Evolutionary conservation across 371 early-diverging fungal genomes (phyloP).

Genomic region (Coemansia sp.): DNA sequence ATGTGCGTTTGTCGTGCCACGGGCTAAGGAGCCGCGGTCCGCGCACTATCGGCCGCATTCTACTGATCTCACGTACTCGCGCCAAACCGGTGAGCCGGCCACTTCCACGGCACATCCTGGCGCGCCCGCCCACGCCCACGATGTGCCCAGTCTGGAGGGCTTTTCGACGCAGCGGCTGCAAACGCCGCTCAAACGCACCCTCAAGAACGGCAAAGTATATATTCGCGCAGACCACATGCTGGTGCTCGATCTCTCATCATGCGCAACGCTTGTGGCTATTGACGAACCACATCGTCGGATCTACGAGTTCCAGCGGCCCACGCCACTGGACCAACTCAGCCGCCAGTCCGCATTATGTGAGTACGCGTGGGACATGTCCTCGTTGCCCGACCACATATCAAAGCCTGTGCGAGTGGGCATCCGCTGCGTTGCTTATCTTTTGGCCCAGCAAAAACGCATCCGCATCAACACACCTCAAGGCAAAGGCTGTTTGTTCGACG

Average conservation of each 20-base stretch:
- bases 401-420: constrained; percentile 23
- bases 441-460: constrained; percentile 43
- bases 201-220: constrained; percentile 35
- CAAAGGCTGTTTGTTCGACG: constrained; percentile 61
- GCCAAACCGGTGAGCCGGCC: background rate
- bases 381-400: constrained; percentile 13
- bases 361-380: constrained; percentile 17
- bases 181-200: constrained; percentile 22
- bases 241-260: constrained; percentile 24
- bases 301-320: constrained; percentile 27
- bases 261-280: constrained; percentile 14
- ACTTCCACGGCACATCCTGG: background rate
- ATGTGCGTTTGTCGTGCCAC: background rate
- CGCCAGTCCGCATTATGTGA: constrained; percentile 4
- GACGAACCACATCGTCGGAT: constrained; percentile 8
- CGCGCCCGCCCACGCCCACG: too few species aligned
- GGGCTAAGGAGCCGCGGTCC: background rate
- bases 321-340: background rate
- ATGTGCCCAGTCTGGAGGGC: background rate
- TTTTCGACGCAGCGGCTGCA: constrained; percentile 21
- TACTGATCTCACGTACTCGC: background rate
- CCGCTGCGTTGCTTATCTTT: constrained; percentile 24
- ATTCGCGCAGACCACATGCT: constrained; percentile 23
- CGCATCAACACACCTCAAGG: constrained; percentile 63
- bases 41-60: background rate